Evolutionary conservation across 2,329 filamentous ascomycete species (phyloP).

Genomic region (Trichophyton equinum): DNA sequence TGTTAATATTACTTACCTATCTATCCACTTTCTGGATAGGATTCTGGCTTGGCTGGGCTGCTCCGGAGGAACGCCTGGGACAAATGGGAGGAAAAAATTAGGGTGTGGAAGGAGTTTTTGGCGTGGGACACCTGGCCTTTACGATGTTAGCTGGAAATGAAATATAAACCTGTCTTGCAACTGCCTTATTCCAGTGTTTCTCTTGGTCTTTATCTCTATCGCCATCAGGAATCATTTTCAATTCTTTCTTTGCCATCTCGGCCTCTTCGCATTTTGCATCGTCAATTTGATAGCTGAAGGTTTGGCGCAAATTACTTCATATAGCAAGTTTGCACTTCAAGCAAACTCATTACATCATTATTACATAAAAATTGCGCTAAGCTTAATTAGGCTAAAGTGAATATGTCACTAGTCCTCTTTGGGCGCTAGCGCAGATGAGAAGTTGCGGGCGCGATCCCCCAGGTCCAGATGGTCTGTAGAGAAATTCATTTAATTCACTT

Average conservation of each 20-base stretch:
- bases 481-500: neutral
- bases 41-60: constrained; percentile 16
- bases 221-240: neutral
- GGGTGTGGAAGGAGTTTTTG: constrained; percentile 25
- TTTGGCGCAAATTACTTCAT: neutral
- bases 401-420: neutral
- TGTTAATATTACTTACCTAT: neutral
- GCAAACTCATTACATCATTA: neutral
- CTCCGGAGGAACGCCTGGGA: constrained; percentile 33
- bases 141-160: neutral
- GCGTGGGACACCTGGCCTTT: neutral
- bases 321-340: neutral
- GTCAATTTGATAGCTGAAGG: neutral
- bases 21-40: constrained; percentile 18
- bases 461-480: constrained; percentile 3
- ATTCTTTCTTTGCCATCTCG: neutral
- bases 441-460: constrained; percentile 5
- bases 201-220: neutral
- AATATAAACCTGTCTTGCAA: neutral
- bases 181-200: neutral
- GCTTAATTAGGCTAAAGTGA: neutral
- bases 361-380: neutral
- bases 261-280: neutral
- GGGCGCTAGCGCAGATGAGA: constrained; percentile 1
- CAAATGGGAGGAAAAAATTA: constrained; percentile 24